Conservation (phyloP, 441 rosid genomes). For the Raphanus hybrid region DNA sequence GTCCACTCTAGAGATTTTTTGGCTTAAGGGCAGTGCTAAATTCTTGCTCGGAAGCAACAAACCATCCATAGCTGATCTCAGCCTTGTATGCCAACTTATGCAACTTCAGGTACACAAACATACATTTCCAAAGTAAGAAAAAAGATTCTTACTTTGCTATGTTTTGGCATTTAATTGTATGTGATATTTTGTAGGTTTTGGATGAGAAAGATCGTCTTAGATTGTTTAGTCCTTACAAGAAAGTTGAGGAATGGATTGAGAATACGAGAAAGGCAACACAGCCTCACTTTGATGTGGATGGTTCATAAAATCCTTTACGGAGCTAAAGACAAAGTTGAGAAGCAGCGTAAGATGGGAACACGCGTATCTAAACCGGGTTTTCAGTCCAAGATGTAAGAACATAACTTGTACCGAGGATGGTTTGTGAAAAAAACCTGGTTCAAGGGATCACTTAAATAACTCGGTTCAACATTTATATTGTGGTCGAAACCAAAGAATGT, state of each 20-base stretch:
- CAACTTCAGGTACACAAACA: slow-evolving; percentile 72
- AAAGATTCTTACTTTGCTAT: neutral
- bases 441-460: neutral
- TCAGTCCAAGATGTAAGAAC: slow-evolving; percentile 51
- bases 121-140: neutral
- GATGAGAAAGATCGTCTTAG: slow-evolving; percentile 65
- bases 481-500: neutral
- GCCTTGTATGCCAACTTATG: slow-evolving; percentile 87
- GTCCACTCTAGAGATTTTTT: slow-evolving; percentile 63
- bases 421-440: neutral
- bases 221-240: slow-evolving; percentile 64
- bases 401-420: neutral
- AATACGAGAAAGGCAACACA: slow-evolving; percentile 66
- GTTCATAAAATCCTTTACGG: slow-evolving; percentile 63
- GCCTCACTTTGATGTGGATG: slow-evolving; percentile 72
- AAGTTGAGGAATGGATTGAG: slow-evolving; percentile 81
- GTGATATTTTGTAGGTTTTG: slow-evolving; percentile 53
- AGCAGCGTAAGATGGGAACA: slow-evolving; percentile 39
- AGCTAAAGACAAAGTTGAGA: slow-evolving; percentile 51
- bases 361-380: slow-evolving; percentile 35
- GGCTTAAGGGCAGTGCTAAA: slow-evolving; percentile 77
- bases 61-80: slow-evolving; percentile 88
- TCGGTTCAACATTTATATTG: neutral
- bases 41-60: slow-evolving; percentile 77
- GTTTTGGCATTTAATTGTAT: neutral